These are phyloP conservation scores for Ascochyta rabiei DNA, from an alignment of 2,329 filamentous ascomycete genomes.

Conservation along the genomic window DNA sequence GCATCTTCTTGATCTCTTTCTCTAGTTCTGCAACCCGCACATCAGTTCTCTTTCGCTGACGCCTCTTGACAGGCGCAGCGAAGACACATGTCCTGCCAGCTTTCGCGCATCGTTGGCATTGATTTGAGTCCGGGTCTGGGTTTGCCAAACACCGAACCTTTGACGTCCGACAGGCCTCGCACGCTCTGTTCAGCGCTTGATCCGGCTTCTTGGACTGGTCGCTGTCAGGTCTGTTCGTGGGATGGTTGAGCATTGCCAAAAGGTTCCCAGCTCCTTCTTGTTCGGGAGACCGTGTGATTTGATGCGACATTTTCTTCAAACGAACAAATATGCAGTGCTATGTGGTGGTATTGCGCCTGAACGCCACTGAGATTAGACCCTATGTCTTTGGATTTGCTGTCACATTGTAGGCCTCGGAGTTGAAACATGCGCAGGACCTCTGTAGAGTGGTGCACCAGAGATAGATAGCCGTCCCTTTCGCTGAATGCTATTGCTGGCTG, in stretches of 20 bases:
- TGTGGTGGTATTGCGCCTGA: neutral
- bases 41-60: conserved; percentile 46
- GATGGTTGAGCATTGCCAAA: conserved; percentile 23
- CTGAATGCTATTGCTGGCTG: neutral
- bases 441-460: neutral
- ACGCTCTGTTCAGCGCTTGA: conserved; percentile 43
- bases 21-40: conserved; percentile 46
- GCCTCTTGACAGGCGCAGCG: conserved; percentile 43
- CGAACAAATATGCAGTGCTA: neutral
- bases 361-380: conserved; percentile 8
- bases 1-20: conserved; percentile 46
- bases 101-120: conserved; percentile 46
- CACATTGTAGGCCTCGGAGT: neutral
- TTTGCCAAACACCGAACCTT: conserved; percentile 45
- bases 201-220: conserved; percentile 32
- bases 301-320: conserved; percentile 18
- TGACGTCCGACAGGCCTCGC: conserved; percentile 45
- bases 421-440: neutral
- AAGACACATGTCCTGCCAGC: conserved; percentile 42
- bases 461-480: neutral
- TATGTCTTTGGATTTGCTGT: conserved; percentile 1
- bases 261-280: conserved; percentile 13
- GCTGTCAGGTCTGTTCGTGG: conserved; percentile 20
- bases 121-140: conserved; percentile 30
- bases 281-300: conserved; percentile 12